These are phyloP conservation scores for Metarhizium album DNA, from an alignment of 2,329 filamentous ascomycete species.

Conservation along the genomic window DNA sequence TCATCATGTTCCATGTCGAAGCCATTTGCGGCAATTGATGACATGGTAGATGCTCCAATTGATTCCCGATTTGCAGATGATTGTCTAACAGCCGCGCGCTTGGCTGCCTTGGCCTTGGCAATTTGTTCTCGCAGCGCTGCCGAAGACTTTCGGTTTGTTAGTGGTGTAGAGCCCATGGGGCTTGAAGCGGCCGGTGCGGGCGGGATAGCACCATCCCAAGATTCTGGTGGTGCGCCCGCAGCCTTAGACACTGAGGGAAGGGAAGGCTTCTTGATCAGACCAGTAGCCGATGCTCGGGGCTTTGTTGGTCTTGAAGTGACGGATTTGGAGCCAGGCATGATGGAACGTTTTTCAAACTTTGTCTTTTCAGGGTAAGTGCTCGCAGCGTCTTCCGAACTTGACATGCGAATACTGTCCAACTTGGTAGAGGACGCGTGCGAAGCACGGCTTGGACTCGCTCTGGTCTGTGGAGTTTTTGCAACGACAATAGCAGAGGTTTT, in stretches of 20 bases:
- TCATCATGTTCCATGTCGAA: slow-evolving; percentile 47
- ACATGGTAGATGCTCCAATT: slow-evolving; percentile 29
- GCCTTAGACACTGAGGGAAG: slow-evolving; percentile 26
- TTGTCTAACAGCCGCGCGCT: slow-evolving; percentile 40
- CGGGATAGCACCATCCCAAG: slow-evolving; percentile 21
- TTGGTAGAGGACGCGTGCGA: slow-evolving; percentile 13
- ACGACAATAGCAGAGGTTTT: slow-evolving; percentile 12
- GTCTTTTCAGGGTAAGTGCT: slow-evolving; percentile 31
- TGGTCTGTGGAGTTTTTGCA: slow-evolving; percentile 15
- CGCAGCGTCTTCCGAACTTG: slow-evolving; percentile 12
- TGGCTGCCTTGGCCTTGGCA: slow-evolving; percentile 80
- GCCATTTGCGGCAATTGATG: slow-evolving; percentile 30
- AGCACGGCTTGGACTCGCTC: slow-evolving; percentile 14
- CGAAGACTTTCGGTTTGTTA: slow-evolving; percentile 54
- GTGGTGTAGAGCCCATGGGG: slow-evolving; percentile 8
- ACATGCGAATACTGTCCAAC: slow-evolving; percentile 16
- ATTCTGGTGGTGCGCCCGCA: slow-evolving; percentile 6
- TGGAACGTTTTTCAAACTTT: slow-evolving; percentile 13
- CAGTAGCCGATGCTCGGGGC: slow-evolving; percentile 40
- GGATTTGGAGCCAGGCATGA: slow-evolving; percentile 36
- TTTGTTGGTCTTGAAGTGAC: slow-evolving; percentile 34
- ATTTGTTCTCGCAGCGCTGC: slow-evolving; percentile 79
- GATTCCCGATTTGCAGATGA: slow-evolving; percentile 12
- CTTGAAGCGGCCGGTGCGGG: slow-evolving; percentile 12
- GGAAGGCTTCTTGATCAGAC: slow-evolving; percentile 45